Percentiles rank a stretch among this genome's conserved stretches.
Evolutionary conservation across 495 filamentous ascomycete species (phyloP).

Genomic region (Aspergillus avenaceus): DNA sequence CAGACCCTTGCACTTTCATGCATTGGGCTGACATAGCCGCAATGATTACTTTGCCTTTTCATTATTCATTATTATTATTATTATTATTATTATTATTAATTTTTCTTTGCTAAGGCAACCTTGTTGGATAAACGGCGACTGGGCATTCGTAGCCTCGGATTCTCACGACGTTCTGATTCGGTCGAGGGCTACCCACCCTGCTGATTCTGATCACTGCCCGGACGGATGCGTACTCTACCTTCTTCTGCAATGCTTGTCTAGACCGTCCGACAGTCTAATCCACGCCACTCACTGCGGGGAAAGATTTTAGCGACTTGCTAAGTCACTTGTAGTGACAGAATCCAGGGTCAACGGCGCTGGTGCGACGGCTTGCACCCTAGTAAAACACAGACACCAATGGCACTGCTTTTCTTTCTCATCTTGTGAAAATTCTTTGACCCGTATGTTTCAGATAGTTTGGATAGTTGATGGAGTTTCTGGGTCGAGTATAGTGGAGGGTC

Average conservation of each 20-base stretch:
- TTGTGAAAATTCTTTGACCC: neutral
- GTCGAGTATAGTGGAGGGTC: neutral
- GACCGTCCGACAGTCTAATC: neutral
- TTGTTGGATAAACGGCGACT: neutral
- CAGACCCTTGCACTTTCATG: neutral
- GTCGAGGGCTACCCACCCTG: neutral
- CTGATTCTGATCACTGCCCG: neutral
- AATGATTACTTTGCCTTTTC: no score
- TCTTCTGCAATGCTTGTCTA: neutral
- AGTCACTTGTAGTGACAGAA: neutral
- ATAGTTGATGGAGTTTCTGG: neutral
- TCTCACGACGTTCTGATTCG: no score
- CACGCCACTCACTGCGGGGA: neutral
- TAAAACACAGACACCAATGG: conserved; percentile 4
- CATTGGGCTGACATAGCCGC: neutral
- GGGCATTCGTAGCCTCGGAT: neutral
- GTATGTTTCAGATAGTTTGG: neutral
- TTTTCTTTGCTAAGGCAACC: no score
- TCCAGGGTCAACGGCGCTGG: neutral
- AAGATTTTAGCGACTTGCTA: neutral
- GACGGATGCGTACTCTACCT: neutral
- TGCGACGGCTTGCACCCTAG: neutral
- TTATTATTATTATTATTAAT: no score
- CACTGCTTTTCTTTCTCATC: neutral
- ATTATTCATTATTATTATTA: no score